Conservation (phyloP, 2,329 filamentous ascomycete species). For the Colletotrichum plurivorum region DNA sequence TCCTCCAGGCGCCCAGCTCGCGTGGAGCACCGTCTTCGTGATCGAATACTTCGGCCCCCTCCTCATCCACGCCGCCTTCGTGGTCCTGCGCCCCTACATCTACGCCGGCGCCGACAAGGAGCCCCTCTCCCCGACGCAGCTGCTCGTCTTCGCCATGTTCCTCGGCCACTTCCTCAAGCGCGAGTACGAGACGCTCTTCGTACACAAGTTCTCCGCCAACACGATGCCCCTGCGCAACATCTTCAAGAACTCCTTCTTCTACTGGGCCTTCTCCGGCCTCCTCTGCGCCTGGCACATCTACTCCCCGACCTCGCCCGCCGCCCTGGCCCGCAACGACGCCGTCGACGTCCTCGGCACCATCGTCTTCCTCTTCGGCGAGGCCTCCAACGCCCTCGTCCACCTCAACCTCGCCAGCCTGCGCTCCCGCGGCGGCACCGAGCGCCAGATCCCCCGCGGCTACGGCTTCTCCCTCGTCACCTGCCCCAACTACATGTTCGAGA, state of each 20-base stretch:
- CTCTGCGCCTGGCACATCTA: conserved; percentile 91
- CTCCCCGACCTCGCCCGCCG: conserved; percentile 78
- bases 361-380: conserved; percentile 83
- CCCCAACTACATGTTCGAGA: conserved; percentile 97
- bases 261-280: conserved; percentile 88
- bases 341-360: conserved; percentile 78
- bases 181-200: conserved; percentile 92
- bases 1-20: conserved; percentile 82
- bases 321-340: conserved; percentile 60
- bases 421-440: conserved; percentile 83
- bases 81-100: conserved; percentile 79
- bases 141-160: conserved; percentile 80
- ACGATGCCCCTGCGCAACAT: conserved; percentile 95
- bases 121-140: conserved; percentile 77
- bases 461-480: conserved; percentile 92
- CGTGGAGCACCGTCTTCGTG: conserved; percentile 94
- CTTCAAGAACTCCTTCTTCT: conserved; percentile 95
- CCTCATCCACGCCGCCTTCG: conserved; percentile 83
- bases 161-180: conserved; percentile 92
- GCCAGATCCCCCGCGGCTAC: conserved; percentile 88
- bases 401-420: conserved; percentile 83
- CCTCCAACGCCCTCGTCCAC: conserved; percentile 86
- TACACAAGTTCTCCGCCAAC: conserved; percentile 94
- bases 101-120: conserved; percentile 58
- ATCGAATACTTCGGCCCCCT: conserved; percentile 96